These are phyloP conservation scores for Austroboletus olivaceoglutinosus DNA, from an alignment of 1,284 basidiomycete genomes.

Conservation along the genomic window DNA sequence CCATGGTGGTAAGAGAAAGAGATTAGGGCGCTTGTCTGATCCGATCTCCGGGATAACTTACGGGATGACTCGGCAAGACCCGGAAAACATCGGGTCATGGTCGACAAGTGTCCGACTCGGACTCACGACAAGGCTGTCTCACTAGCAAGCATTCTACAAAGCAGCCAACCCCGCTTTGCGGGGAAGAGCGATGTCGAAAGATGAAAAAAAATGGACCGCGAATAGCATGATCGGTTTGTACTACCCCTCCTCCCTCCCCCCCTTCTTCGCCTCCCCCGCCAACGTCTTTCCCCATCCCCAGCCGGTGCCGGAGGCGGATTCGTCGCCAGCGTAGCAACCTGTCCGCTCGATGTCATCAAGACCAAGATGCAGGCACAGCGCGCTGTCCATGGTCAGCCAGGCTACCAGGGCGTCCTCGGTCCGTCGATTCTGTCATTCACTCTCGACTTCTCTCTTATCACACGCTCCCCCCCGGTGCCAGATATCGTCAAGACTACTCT, in stretches of 20 bases:
- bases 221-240: constrained; percentile 76
- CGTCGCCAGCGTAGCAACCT: constrained; percentile 91
- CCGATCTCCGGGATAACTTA: neutral
- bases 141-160: constrained; percentile 3
- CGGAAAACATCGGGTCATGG: constrained; percentile 11
- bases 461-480: constrained; percentile 33
- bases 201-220: constrained; percentile 59
- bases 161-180: constrained; percentile 51
- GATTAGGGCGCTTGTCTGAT: neutral
- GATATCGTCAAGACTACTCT: constrained; percentile 74
- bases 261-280: neutral
- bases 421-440: constrained; percentile 31
- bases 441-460: constrained; percentile 15
- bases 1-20: constrained; percentile 32
- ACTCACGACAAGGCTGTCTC: neutral
- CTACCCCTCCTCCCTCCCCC: neutral
- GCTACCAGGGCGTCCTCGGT: constrained; percentile 78
- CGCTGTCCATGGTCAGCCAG: constrained; percentile 58
- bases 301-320: constrained; percentile 86
- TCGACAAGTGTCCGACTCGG: neutral
- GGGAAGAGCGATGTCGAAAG: constrained; percentile 63
- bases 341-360: constrained; percentile 97
- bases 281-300: constrained; percentile 28
- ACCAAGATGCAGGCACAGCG: constrained; percentile 94
- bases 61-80: constrained; percentile 19